A percentile compares a stretch with the other conserved stretches of the same genome.
Conservation (phyloP, 768 basidiomycete genomes). For the Lactarius evosmus region DNA sequence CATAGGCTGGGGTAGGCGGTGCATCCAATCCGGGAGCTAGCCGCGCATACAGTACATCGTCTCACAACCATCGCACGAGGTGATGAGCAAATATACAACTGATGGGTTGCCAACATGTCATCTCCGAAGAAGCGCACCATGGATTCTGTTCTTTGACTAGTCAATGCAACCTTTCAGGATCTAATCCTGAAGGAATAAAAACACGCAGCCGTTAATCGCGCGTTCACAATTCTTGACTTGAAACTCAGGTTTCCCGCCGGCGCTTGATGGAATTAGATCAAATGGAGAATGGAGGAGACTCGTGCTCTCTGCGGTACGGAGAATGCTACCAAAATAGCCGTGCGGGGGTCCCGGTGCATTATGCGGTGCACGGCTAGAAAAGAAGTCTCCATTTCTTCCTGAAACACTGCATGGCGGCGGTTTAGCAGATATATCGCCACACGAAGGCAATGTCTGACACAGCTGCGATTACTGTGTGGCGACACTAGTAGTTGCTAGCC, state of each 20-base stretch:
- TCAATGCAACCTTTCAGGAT: not conserved
- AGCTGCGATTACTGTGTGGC: too few relatives aligned
- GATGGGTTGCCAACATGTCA: not conserved
- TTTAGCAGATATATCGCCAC: not conserved
- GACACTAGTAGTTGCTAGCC: too few relatives aligned
- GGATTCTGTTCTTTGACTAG: not conserved
- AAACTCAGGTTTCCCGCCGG: not conserved
- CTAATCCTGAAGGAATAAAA: not conserved
- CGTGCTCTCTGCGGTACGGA: not conserved
- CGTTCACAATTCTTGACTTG: not conserved
- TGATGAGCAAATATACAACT: not conserved
- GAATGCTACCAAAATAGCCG: not conserved
- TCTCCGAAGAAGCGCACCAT: not conserved
- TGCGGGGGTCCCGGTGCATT: too few relatives aligned
- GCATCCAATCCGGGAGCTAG: not conserved
- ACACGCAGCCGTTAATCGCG: not conserved
- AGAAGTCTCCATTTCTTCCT: not conserved
- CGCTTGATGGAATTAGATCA: not conserved
- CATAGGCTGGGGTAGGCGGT: too few relatives aligned
- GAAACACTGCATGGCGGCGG: not conserved
- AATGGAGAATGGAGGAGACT: not conserved
- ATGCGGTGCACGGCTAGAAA: not conserved
- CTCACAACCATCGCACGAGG: not conserved
- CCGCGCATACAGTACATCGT: not conserved
- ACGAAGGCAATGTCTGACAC: too few relatives aligned